A percentile compares a stretch with the other conserved stretches of the same genome.
phyloP scores from a whole-genome alignment of 495 filamentous ascomycete species.

The Neurospora sp. region DNA sequence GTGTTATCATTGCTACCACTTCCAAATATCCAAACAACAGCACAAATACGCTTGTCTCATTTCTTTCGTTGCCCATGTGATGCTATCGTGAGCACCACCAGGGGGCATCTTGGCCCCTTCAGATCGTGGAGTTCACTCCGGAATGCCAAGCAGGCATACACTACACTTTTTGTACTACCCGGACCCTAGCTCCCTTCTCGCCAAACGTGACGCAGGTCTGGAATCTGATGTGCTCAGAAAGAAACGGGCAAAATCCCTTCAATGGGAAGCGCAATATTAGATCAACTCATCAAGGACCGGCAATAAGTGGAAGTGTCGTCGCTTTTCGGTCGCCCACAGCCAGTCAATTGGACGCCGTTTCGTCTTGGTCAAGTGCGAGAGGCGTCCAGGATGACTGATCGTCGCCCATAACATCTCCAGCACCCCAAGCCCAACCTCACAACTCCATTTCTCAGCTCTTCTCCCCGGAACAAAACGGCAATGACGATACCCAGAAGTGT shows the following conservation, averaged over 20 bases:
- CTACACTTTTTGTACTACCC: neutral
- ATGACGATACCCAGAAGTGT: neutral
- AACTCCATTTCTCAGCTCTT: neutral
- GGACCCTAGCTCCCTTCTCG: neutral
- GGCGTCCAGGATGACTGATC: neutral
- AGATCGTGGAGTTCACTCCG: neutral
- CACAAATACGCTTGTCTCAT: neutral
- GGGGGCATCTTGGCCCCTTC: neutral
- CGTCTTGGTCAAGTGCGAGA: neutral
- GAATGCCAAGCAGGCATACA: neutral
- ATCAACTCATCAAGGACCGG: neutral
- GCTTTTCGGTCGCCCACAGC: neutral
- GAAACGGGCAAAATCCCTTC: neutral
- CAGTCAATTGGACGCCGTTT: neutral
- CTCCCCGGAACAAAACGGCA: neutral
- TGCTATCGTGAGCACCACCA: neutral
- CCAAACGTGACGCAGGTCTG: neutral
- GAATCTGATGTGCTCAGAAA: neutral
- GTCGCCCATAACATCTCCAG: neutral
- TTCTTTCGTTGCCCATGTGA: neutral
- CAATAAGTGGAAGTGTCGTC: neutral
- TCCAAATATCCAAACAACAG: neutral
- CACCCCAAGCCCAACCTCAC: neutral
- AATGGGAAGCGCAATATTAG: neutral
- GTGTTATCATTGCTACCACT: neutral